These are phyloP conservation scores for Rhynchosporium graminicola DNA, from an alignment of 2,329 filamentous ascomycete genomes.

Conservation along the genomic window DNA sequence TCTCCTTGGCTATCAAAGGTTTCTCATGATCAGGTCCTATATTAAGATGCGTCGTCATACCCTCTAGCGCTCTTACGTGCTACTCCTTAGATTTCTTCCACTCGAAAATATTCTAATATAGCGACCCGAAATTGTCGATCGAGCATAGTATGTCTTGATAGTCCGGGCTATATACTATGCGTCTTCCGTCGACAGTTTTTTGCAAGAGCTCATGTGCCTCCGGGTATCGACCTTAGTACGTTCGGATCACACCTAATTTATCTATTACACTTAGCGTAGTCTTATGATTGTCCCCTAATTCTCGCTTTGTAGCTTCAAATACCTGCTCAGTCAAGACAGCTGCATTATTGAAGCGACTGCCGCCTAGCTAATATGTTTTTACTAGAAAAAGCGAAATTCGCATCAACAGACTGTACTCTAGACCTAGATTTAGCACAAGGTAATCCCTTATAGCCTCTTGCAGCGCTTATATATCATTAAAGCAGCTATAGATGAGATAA, in stretches of 20 bases:
- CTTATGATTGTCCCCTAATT: conserved; percentile 34
- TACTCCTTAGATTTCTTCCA: conserved; percentile 29
- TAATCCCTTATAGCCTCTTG: conserved; percentile 37
- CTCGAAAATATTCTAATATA: conserved; percentile 16
- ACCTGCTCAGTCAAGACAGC: conserved; percentile 32
- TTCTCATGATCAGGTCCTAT: conserved; percentile 22
- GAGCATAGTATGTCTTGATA: conserved; percentile 24
- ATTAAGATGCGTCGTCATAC: conserved; percentile 9
- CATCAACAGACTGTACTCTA: conserved; percentile 31
- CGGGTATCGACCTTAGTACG: conserved; percentile 33
- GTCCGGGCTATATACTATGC: conserved; percentile 14
- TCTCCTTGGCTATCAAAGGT: conserved; percentile 35
- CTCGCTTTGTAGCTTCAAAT: conserved; percentile 27
- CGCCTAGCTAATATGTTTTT: conserved; percentile 28
- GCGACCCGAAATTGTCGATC: conserved; percentile 20
- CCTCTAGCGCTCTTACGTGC: conserved; percentile 13
- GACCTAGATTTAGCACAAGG: conserved; percentile 30
- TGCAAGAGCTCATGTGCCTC: conserved; percentile 32
- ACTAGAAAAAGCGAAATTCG: conserved; percentile 33
- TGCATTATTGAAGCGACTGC: conserved; percentile 33
- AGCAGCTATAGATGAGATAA: conserved; percentile 33
- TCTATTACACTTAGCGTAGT: conserved; percentile 37
- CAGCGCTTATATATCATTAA: conserved; percentile 35
- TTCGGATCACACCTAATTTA: conserved; percentile 29
- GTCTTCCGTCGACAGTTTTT: conserved; percentile 30